Conservation (phyloP, 1,284 basidiomycete species). For the Heterobasidion occidentale region DNA sequence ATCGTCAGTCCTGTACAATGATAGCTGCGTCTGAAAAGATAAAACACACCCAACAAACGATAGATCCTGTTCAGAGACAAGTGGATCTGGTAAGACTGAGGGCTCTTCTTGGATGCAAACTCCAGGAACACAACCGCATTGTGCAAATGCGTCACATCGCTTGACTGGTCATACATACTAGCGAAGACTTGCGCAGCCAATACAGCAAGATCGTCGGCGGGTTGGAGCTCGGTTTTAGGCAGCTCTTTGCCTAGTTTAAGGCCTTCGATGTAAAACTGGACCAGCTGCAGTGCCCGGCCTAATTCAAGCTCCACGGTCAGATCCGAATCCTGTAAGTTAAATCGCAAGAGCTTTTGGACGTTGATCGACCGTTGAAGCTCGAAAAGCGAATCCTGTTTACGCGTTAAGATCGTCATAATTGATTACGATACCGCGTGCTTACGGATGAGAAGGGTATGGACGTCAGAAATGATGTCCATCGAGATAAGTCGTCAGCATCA, state of each 20-base stretch:
- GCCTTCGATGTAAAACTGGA: slow-evolving; percentile 53
- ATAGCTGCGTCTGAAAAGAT: neutral
- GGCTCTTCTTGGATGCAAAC: slow-evolving; percentile 64
- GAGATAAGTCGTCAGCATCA: slow-evolving; percentile 33
- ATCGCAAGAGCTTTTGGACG: slow-evolving; percentile 62
- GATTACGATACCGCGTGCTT: slow-evolving; percentile 16
- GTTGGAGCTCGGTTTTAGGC: slow-evolving; percentile 75
- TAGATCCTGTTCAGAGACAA: slow-evolving; percentile 73
- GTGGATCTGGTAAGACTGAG: slow-evolving; percentile 69
- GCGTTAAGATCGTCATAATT: slow-evolving; percentile 2
- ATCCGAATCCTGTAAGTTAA: slow-evolving; percentile 38
- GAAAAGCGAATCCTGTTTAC: slow-evolving; percentile 32
- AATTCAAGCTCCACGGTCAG: slow-evolving; percentile 50
- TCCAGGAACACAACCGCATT: slow-evolving; percentile 62
- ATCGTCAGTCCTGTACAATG: neutral
- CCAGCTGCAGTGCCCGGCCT: slow-evolving; percentile 41
- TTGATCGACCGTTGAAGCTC: slow-evolving; percentile 61
- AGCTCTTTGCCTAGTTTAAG: slow-evolving; percentile 60
- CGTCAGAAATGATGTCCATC: slow-evolving; percentile 53
- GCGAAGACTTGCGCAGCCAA: slow-evolving; percentile 66
- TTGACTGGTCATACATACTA: slow-evolving; percentile 50
- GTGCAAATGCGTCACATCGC: slow-evolving; percentile 50
- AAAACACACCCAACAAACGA: slow-evolving; percentile 55
- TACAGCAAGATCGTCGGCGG: slow-evolving; percentile 78
- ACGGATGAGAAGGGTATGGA: slow-evolving; percentile 40